Evolutionary conservation across 2,329 filamentous ascomycete species (phyloP), one percentile per base, ranked within the genome.

Genomic region (Madurella fahalii): DNA sequence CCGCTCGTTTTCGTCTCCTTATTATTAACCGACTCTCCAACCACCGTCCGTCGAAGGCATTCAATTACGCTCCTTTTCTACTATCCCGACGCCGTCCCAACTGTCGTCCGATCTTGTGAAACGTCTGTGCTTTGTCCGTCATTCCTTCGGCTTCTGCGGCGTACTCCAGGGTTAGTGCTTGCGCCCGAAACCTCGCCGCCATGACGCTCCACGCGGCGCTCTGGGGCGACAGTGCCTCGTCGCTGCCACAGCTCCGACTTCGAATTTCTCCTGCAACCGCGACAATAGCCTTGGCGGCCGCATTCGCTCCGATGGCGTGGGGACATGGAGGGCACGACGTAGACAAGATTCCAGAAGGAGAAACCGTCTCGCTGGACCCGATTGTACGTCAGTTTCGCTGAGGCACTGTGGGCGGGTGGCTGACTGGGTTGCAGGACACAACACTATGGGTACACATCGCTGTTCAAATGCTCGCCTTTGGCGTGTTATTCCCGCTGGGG

Each of bases 391-490:
- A n/a, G 13, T n/a, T 20, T 25, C 20, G 11, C 13, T 9, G 9
- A 20, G 20, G n/a, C 4, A 37, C 3, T 9, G 34, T 5, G 13
- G 16, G 30, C 20, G 50, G 30, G 12, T 31, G 15, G 45, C 54
- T 62, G 50, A 64, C 50, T 17, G 45, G 17, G 20, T 16, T 11
- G 7, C 61, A 85, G 81, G 94, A 97, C 70, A 80, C 85, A 41
- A 90, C 85, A 65, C 73, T 99, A 82, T 99, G 94, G 94, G 79
- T 87, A 63, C 94, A 99, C 73, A 97, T 99, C 66, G 79, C 96
- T 57, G 72, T 95, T 44, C 92, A 96, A 79, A 87, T 85, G 69
- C 67, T 94, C 55, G 84, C 91, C 54, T 97, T 95, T 77, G 94
- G 94, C 58, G 79, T 99, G 63, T 82, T 97, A 56, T 97, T 96